A percentile compares a stretch with the other conserved stretches of the same genome.
phyloP scores from a whole-genome alignment of 257 asterid species.

The Nicotiana knightiana region DNA sequence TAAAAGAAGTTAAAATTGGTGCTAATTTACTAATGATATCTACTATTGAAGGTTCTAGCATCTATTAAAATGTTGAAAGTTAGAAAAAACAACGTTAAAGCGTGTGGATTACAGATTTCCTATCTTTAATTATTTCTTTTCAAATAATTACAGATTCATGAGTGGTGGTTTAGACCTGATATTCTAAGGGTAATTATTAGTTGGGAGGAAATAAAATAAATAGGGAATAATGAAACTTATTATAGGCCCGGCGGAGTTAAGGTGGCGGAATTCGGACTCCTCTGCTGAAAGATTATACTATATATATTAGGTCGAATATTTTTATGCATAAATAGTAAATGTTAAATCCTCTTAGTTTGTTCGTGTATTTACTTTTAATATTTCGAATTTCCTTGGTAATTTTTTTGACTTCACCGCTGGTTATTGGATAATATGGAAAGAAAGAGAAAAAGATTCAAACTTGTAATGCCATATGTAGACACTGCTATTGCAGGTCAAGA shows the following conservation, averaged over 20 bases:
- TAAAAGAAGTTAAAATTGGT: background rate
- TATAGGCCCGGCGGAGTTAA: background rate
- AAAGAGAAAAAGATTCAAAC: background rate
- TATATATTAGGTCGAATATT: too few species aligned
- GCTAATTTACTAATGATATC: background rate
- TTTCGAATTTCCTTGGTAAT: too few species aligned
- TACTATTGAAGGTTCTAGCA: background rate
- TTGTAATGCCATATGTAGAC: background rate
- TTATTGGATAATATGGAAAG: too few species aligned
- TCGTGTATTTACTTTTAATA: too few species aligned
- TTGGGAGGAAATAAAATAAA: background rate
- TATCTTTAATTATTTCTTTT: background rate
- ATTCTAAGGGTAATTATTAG: background rate
- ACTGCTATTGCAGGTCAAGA: too few species aligned
- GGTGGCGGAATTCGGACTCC: too few species aligned
- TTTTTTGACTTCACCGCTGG: too few species aligned
- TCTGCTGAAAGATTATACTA: too few species aligned
- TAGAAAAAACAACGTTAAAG: background rate
- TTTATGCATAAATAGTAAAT: too few species aligned
- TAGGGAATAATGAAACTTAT: background rate
- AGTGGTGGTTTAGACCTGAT: background rate
- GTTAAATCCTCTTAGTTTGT: too few species aligned
- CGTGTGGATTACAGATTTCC: background rate
- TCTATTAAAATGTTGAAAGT: background rate
- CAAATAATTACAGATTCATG: background rate